Base-by-base conservation (phyloP, 192 early-diverging fungal species). In the Coemansia sp. region DNA sequence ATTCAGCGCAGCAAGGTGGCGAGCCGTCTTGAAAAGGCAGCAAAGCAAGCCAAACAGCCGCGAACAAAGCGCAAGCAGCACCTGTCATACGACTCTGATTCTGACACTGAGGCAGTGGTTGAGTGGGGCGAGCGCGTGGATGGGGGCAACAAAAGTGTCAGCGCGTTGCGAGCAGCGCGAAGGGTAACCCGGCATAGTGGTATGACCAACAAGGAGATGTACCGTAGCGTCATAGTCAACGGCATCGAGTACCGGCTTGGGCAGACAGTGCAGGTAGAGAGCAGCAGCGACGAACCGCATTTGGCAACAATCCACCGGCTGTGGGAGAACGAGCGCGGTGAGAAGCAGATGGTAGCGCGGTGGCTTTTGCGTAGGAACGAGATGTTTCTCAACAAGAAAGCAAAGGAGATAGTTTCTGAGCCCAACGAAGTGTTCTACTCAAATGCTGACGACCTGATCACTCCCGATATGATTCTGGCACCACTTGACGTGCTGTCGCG, bases 141-240 rank as follows among this genome's bases (percentile, higher is more conserved):
- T 7, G 27, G 27, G 4, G 27, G 27, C 30, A 21, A 27, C 27
- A 41, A 44, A 6, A 37, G 42, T 5, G 30, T 18, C 7, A 43
- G 53, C 11, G 38, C 56, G 18, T 64, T 64, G 0, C 57, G 55
- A 4, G 45, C 63, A 10, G 22, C 67, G 30, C 67, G 84, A 54
- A 81, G 82, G 38, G 80, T 80, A 3, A 85, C 84, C 13, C 81
- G 84, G 19, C 77, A 73, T 33, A 83, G 78, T 49, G 81, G 81
- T 2, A 67, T 83, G 44, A 80, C 82, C 2, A 85, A 85, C 66
- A 81, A 78, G 39, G 37, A 61, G 23, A 21, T 64, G 1, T 79
- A 79, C 63, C 44, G 46, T 17, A 73, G 70, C 53, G 67, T 79
- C 0, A 13, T 75, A 6, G 80, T 82, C 9, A 79, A 78, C 49